phyloP scores from a whole-genome alignment of 345 rosid genomes.

The Erucastrum elatum region DNA sequence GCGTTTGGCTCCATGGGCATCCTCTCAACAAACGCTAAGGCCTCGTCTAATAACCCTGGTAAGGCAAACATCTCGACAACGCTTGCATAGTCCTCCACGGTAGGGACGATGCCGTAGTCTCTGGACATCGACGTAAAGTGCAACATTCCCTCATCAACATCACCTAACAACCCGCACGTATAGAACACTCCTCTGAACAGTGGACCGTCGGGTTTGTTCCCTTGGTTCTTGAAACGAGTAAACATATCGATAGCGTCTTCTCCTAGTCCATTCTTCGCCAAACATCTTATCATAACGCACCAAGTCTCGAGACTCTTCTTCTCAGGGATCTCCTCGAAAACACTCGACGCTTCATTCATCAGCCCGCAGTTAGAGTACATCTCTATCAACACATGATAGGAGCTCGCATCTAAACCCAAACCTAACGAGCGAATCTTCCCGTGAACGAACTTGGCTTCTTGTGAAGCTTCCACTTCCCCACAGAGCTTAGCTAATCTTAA shows the following conservation, averaged over 20 bases:
- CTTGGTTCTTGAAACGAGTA: conserved; percentile 59
- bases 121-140: conserved; percentile 72
- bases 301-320: conserved; percentile 59
- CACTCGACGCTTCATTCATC: conserved; percentile 47
- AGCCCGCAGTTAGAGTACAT: conserved; percentile 71
- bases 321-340: conserved; percentile 56
- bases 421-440: conserved; percentile 41
- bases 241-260: conserved; percentile 85
- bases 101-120: conserved; percentile 58
- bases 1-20: conserved; percentile 63
- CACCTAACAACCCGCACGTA: conserved; percentile 66
- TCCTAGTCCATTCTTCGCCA: conserved; percentile 71
- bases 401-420: conserved; percentile 44
- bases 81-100: conserved; percentile 63
- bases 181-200: conserved; percentile 60
- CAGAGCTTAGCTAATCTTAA: conserved; percentile 57
- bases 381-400: conserved; percentile 53
- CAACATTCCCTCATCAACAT: conserved; percentile 67
- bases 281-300: conserved; percentile 62
- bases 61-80: conserved; percentile 70
- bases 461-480: conserved; percentile 57
- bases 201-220: conserved; percentile 56
- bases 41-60: conserved; percentile 72
- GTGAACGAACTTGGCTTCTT: conserved; percentile 67
- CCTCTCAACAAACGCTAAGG: conserved; percentile 62